A percentile compares a stretch with the other conserved stretches of the same genome.
These are phyloP conservation scores for Penicillium palitans DNA, from an alignment of 2,329 filamentous ascomycete species.

Conservation along the genomic window DNA sequence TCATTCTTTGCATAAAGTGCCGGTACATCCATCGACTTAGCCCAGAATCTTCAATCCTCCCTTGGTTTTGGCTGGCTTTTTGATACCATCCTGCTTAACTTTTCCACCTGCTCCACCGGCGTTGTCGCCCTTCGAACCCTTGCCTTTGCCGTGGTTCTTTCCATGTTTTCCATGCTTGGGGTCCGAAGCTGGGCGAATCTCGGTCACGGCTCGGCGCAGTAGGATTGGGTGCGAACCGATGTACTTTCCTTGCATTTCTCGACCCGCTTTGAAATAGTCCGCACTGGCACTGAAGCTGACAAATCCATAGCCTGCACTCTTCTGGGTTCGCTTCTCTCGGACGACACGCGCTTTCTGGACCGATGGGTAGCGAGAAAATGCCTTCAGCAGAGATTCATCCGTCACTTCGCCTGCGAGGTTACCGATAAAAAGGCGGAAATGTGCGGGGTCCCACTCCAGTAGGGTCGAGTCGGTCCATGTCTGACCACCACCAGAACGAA, in stretches of 20 bases:
- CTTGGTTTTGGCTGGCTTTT: slow-evolving; percentile 49
- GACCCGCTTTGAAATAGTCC: slow-evolving; percentile 92
- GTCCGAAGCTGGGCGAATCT: slow-evolving; percentile 77
- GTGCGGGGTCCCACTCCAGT: slow-evolving; percentile 92
- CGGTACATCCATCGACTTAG: slow-evolving; percentile 23
- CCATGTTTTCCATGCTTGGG: slow-evolving; percentile 68
- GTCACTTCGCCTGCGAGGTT: slow-evolving; percentile 97
- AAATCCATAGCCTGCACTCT: slow-evolving; percentile 95
- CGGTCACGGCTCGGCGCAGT: slow-evolving; percentile 83
- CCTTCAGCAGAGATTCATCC: slow-evolving; percentile 91
- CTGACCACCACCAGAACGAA: slow-evolving; percentile 85
- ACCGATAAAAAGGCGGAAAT: slow-evolving; percentile 92
- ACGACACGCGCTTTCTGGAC: slow-evolving; percentile 92
- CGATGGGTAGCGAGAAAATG: slow-evolving; percentile 83
- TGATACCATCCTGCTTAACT: slow-evolving; percentile 46
- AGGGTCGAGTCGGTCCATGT: slow-evolving; percentile 86
- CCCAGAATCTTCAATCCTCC: slow-evolving; percentile 48
- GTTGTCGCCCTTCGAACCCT: slow-evolving; percentile 28
- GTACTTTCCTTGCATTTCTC: slow-evolving; percentile 99
- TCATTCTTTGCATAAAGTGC: not conserved
- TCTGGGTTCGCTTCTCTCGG: slow-evolving; percentile 91
- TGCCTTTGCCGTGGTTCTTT: slow-evolving; percentile 46
- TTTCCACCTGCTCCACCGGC: slow-evolving; percentile 33
- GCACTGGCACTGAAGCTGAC: slow-evolving; percentile 94
- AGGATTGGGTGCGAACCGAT: slow-evolving; percentile 94